Conservation (phyloP, 805 yeast genomes). For the Komagataella mondaviorum region DNA sequence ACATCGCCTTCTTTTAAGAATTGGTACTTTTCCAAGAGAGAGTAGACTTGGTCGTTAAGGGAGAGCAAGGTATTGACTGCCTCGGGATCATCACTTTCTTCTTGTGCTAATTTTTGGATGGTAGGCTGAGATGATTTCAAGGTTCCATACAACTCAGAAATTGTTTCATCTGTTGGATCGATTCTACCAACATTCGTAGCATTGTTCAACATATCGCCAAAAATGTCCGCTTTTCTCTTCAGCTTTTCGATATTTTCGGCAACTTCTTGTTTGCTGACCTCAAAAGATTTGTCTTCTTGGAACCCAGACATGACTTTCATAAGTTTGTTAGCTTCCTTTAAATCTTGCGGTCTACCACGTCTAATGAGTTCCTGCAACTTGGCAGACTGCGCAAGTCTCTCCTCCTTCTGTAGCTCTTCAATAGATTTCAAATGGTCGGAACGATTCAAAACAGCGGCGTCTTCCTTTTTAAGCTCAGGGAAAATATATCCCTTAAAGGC, state of each 20-base stretch:
- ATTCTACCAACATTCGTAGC: conserved; percentile 25
- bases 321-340: conserved; percentile 89
- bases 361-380: conserved; percentile 91
- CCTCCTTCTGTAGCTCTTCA: conserved; percentile 86
- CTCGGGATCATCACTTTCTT: conserved; percentile 59
- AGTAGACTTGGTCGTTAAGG: conserved; percentile 66
- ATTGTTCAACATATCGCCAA: conserved; percentile 71
- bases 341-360: conserved; percentile 90
- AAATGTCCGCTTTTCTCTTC: conserved; percentile 72
- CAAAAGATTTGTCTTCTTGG: conserved; percentile 61
- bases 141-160: conserved; percentile 63
- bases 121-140: conserved; percentile 80
- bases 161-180: conserved; percentile 51
- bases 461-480: conserved; percentile 85
- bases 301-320: conserved; percentile 99
- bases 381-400: conserved; percentile 84
- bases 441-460: conserved; percentile 87
- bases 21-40: conserved; percentile 52
- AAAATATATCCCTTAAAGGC: conserved; percentile 84
- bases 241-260: conserved; percentile 76
- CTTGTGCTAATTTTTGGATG: conserved; percentile 70
- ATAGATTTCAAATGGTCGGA: conserved; percentile 76
- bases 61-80: conserved; percentile 48
- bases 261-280: conserved; percentile 65
- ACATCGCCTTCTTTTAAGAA: conserved; percentile 49